A percentile compares a stretch with the other conserved stretches of the same genome.
Conservation (phyloP, 192 early-diverging fungal genomes). For the Backusella circina region DNA sequence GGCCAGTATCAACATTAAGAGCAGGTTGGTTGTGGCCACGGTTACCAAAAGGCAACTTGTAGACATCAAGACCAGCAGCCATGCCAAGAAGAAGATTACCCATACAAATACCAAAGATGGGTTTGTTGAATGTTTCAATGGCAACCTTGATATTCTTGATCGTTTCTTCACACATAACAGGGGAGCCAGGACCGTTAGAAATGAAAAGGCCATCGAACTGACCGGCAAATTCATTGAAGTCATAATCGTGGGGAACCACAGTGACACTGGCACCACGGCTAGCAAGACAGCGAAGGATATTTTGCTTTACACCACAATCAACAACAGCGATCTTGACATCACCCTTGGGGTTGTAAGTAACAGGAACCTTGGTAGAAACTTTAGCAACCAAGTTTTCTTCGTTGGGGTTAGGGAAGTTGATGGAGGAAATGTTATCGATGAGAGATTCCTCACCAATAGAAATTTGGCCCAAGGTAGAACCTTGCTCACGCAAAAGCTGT, state of each 20-base stretch:
- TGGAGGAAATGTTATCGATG: slow-evolving; percentile 17
- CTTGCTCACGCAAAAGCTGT: slow-evolving; percentile 78
- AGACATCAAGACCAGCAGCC: slow-evolving; percentile 80
- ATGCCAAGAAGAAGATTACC: slow-evolving; percentile 90
- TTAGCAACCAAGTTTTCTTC: slow-evolving; percentile 70
- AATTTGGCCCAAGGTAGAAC: slow-evolving; percentile 81
- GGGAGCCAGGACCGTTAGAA: slow-evolving; percentile 91
- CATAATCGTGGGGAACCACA: slow-evolving; percentile 85
- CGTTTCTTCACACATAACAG: slow-evolving; percentile 61
- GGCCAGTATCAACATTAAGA: slow-evolving; percentile 68
- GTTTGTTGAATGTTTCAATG: slow-evolving; percentile 59
- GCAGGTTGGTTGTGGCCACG: slow-evolving; percentile 96
- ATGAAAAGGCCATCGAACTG: slow-evolving; percentile 87
- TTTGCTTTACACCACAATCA: slow-evolving; percentile 93
- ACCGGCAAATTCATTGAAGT: slow-evolving; percentile 56
- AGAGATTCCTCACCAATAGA: slow-evolving; percentile 57
- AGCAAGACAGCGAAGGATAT: slow-evolving; percentile 84
- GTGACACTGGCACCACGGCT: slow-evolving; percentile 76
- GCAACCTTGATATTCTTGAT: slow-evolving; percentile 68
- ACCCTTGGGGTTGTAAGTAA: slow-evolving; percentile 72
- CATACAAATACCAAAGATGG: slow-evolving; percentile 98
- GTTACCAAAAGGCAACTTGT: slow-evolving; percentile 93
- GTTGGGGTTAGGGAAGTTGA: slow-evolving; percentile 71
- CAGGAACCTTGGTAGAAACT: slow-evolving; percentile 68
- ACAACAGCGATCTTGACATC: slow-evolving; percentile 81